Evolutionary conservation across 768 basidiomycete species (phyloP), one percentile per base, ranked within the genome.

Genomic region (Russula dissimulans): DNA sequence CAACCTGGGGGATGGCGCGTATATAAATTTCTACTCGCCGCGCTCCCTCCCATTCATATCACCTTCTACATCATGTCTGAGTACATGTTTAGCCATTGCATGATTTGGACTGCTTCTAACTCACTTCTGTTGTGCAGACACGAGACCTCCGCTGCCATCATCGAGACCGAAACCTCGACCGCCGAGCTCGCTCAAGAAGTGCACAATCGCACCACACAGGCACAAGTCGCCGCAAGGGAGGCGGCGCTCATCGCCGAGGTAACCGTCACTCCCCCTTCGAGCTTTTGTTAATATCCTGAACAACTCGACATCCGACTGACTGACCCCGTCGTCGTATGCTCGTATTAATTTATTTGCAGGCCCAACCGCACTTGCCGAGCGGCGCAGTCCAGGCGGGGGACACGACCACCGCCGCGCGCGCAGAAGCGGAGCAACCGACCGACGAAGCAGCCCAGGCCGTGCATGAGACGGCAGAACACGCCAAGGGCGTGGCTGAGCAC

Each of bases 401-500:
- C 71, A 75, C 64, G 69, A 84, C 83, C 3, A 79, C 80, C n/a
- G 84, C 82, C 10, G 81, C 78, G 1, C 70, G 76, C 49, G 79
- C 81, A 9, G 77, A 78, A 47, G 72, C 76, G 3, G 71, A 82
- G 43, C 81, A 83, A 3, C 75, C 78, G 7, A 80, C 71, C 48
- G 29, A 70, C 18, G 44, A 62, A 31, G 70, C 75, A 11, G 77
- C 80, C 2, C 71, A 69, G 12, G 69, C 82, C 65, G 74, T 84
- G 8, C 77, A 78, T 59, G 68, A 68, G 54, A 81, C 81, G 59
- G 81, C 79, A 0, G 72, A 76, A 34, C 70, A 75, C 8, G 74
- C 73, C 1, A 73, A 78, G 42, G 71, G 73, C 9, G 82, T 71
- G 4, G 85, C 82, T 0, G 66, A 73, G 36, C 72, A 84, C 49